Evolutionary conservation across 2,329 filamentous ascomycete genomes (phyloP).

Genomic region (Penicillium rolfsii): DNA sequence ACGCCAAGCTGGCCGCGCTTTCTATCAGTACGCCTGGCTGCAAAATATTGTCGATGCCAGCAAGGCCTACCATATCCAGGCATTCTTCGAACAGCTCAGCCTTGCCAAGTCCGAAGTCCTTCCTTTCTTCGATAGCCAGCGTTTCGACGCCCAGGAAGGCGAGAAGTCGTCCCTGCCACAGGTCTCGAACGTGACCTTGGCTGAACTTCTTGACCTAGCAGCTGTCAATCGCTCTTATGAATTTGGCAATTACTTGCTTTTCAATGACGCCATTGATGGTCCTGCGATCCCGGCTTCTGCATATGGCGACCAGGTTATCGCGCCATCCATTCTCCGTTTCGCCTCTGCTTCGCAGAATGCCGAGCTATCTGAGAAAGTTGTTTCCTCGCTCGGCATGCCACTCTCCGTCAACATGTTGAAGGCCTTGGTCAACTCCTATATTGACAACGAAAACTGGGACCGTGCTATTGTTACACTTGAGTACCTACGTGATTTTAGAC

Average conservation of each 20-base stretch:
- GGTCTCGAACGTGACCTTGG: constrained; percentile 54
- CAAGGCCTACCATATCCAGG: constrained; percentile 39
- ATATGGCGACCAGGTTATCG: constrained; percentile 54
- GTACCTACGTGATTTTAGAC: constrained; percentile 38
- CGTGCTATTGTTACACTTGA: constrained; percentile 36
- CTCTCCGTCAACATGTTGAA: constrained; percentile 42
- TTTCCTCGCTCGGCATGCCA: constrained; percentile 37
- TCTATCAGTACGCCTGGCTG: constrained; percentile 37
- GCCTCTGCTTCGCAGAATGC: constrained; percentile 54
- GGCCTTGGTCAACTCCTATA: constrained; percentile 40
- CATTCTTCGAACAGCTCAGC: constrained; percentile 34
- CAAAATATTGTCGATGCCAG: constrained; percentile 42
- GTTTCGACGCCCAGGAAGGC: constrained; percentile 21
- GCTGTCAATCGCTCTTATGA: constrained; percentile 52
- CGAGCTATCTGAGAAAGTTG: constrained; percentile 35
- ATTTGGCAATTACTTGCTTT: constrained; percentile 58
- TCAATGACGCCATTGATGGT: constrained; percentile 57
- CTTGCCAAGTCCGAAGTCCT: constrained; percentile 18
- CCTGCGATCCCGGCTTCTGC: constrained; percentile 53
- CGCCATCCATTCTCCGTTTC: constrained; percentile 59
- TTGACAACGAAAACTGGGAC: constrained; percentile 41
- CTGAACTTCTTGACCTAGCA: constrained; percentile 55
- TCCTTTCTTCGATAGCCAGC: constrained; percentile 24
- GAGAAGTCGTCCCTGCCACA: constrained; percentile 38
- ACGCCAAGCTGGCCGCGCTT: constrained; percentile 33